phyloP scores from a whole-genome alignment of 2,329 filamentous ascomycete species.

The Fusarium protoensiforme region DNA sequence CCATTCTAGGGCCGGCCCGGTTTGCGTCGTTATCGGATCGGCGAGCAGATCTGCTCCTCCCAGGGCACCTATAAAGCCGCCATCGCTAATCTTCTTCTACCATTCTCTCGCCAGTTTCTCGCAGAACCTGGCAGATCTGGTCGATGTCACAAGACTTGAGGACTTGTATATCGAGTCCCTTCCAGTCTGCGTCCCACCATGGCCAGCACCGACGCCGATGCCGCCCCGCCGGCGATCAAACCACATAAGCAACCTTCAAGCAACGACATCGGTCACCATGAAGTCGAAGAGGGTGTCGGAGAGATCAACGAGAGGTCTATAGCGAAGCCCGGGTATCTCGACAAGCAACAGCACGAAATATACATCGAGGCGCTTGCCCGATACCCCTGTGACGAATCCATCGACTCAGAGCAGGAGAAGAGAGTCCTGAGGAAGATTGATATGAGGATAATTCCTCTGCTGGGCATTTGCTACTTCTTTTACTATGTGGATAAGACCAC shows the following conservation, averaged over 20 bases:
- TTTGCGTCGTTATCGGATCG: not conserved
- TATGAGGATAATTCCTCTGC: slow-evolving; percentile 49
- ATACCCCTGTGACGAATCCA: slow-evolving; percentile 52
- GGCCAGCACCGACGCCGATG: not conserved
- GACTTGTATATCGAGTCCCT: not conserved
- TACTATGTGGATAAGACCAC: slow-evolving; percentile 62
- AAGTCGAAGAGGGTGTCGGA: slow-evolving; percentile 3
- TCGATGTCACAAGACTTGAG: not conserved
- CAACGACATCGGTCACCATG: not conserved
- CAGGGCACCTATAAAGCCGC: not conserved
- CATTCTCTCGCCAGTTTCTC: not conserved
- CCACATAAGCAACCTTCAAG: not conserved
- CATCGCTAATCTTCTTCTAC: not conserved
- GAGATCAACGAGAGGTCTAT: slow-evolving; percentile 3
- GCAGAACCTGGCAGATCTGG: not conserved
- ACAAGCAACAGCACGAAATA: slow-evolving; percentile 38
- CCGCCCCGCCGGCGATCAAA: slow-evolving; percentile 1
- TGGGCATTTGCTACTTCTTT: slow-evolving; percentile 56
- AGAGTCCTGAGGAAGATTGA: slow-evolving; percentile 52
- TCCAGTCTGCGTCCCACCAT: not conserved
- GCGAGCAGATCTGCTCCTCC: not conserved
- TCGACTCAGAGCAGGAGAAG: slow-evolving; percentile 48
- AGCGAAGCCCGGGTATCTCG: not conserved
- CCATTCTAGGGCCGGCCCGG: not conserved
- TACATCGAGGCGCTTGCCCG: slow-evolving; percentile 50